These are phyloP conservation scores for Talaromyces liani DNA, from an alignment of 495 filamentous ascomycete species.

Conservation along the genomic window DNA sequence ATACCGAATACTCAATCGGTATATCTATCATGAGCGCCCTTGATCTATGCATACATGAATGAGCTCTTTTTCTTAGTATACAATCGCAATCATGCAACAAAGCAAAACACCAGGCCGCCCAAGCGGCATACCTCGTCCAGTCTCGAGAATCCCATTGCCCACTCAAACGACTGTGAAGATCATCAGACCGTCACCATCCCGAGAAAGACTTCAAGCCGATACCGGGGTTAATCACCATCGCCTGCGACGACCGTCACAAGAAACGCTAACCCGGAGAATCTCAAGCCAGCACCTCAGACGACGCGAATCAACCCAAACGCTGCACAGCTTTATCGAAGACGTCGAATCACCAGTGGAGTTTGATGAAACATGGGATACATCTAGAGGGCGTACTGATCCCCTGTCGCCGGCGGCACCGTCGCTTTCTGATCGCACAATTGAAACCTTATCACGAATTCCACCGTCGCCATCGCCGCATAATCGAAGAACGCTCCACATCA, in stretches of 20 bases:
- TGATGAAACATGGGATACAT: slow-evolving; percentile 1
- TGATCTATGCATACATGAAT: not conserved
- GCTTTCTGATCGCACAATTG: slow-evolving; percentile 61
- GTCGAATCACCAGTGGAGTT: slow-evolving; percentile 23
- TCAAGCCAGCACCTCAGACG: slow-evolving; percentile 13
- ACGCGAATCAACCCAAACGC: slow-evolving; percentile 7
- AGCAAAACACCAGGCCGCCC: slow-evolving; percentile 1
- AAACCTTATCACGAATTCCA: slow-evolving; percentile 56
- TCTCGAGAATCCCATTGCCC: slow-evolving; percentile 36
- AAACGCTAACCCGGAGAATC: slow-evolving; percentile 24
- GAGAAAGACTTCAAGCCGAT: slow-evolving; percentile 35
- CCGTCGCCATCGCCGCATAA: slow-evolving; percentile 52
- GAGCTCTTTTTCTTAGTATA: not conserved
- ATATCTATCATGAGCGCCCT: not conserved
- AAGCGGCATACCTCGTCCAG: slow-evolving; percentile 31
- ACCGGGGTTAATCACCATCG: slow-evolving; percentile 29
- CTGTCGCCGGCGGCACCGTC: slow-evolving; percentile 33
- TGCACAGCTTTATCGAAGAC: slow-evolving; percentile 14
- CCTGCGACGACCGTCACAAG: slow-evolving; percentile 34
- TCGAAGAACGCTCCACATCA: slow-evolving; percentile 56
- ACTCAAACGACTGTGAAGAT: slow-evolving; percentile 27
- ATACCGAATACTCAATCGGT: not conserved
- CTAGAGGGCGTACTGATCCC: not conserved
- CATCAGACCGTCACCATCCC: slow-evolving; percentile 36
- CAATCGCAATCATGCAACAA: slow-evolving; percentile 2